Percentiles rank a stretch among this genome's conserved stretches.
These are phyloP conservation scores for Coemansia erecta DNA, from an alignment of 192 early-diverging fungal genomes.

Conservation along the genomic window DNA sequence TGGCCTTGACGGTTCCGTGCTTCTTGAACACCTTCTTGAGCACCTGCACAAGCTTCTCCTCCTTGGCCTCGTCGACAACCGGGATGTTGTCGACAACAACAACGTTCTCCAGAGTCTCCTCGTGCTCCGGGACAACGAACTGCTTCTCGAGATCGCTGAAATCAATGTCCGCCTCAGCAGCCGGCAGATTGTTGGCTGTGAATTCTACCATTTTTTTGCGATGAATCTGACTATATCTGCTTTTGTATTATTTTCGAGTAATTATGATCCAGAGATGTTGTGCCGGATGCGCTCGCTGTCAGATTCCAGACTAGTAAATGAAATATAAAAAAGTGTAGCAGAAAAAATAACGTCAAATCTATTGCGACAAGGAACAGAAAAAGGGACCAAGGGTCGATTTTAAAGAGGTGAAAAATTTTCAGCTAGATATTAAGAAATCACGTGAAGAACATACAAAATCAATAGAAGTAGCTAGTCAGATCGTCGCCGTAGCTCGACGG, in stretches of 20 bases:
- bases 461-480: constrained; percentile 35
- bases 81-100: constrained; percentile 94
- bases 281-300: too few relatives aligned
- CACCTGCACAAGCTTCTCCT: constrained; percentile 74
- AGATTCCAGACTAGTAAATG: too few relatives aligned
- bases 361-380: not conserved
- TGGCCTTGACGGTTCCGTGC: constrained; percentile 72
- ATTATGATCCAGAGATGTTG: too few relatives aligned
- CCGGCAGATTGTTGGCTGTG: constrained; percentile 64
- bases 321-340: too few relatives aligned
- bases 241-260: too few relatives aligned
- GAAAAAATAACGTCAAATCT: not conserved
- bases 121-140: constrained; percentile 71
- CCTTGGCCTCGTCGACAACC: constrained; percentile 80
- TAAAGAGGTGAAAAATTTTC: constrained; percentile 13
- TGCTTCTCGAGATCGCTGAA: constrained; percentile 82
- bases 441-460: not conserved
- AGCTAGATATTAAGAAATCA: too few relatives aligned
- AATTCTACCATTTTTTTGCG: constrained; percentile 50
- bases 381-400: not conserved
- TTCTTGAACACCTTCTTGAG: constrained; percentile 80
- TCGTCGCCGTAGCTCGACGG: constrained; percentile 21
- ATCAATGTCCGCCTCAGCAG: constrained; percentile 78
- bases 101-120: constrained; percentile 73
- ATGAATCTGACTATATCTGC: not conserved